Evolutionary conservation across 305 asterid species (phyloP).

Genomic region (Solanum aculeatissimum): DNA sequence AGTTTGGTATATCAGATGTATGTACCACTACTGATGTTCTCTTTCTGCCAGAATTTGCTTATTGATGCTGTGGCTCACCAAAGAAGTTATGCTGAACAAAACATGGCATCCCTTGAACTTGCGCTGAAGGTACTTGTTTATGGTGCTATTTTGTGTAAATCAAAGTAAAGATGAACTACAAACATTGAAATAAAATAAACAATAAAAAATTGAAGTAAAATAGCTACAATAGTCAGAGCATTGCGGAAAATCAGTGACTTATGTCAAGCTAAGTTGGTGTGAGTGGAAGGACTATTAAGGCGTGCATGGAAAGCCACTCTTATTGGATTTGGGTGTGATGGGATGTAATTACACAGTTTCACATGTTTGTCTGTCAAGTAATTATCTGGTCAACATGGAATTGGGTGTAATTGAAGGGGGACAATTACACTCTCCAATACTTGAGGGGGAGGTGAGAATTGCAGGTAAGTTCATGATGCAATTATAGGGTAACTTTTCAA

Average conservation of each 20-base stretch:
- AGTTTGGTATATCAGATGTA: not conserved
- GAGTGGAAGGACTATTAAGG: not conserved
- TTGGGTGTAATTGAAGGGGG: not conserved
- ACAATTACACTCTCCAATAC: not conserved
- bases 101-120: slow-evolving; percentile 57
- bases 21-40: not conserved
- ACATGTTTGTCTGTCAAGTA: not conserved
- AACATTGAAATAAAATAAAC: not conserved
- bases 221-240: not conserved
- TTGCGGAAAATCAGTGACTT: not conserved
- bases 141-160: not conserved
- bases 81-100: slow-evolving; percentile 55
- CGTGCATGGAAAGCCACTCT: not conserved
- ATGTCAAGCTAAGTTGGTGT: not conserved
- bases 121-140: slow-evolving; percentile 56
- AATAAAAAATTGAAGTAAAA: not conserved
- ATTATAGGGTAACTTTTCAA: not conserved
- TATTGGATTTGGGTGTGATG: not conserved
- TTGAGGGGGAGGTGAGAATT: not conserved
- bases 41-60: slow-evolving; percentile 47
- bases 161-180: not conserved
- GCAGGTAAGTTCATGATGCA: not conserved
- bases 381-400: not conserved
- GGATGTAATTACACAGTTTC: not conserved
- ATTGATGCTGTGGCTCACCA: slow-evolving; percentile 65